Evolutionary conservation across 805 yeast species (phyloP), one percentile per base, ranked within the genome.

Genomic region (Torulaspora indica): DNA sequence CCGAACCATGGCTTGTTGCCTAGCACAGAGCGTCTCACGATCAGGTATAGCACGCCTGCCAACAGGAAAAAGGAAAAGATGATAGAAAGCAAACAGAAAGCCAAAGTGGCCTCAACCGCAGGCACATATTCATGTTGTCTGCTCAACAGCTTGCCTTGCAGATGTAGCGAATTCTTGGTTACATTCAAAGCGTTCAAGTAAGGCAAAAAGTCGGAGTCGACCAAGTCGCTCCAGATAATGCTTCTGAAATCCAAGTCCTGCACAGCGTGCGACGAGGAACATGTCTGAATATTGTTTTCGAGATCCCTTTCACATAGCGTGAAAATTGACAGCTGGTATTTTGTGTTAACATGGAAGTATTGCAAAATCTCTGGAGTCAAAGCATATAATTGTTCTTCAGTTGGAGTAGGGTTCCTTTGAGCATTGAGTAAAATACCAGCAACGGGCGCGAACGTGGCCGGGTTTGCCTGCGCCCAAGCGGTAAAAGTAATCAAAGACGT

Each of bases 101-200:
- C 64, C 42, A 64, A 48, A 18, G 57, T 52, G 4, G 67, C 64
- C 24, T 46, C 54, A 14, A 63, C 53, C 8, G 64, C 62, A 18
- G 69, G 67, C 18, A 58, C 64, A 40, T 64, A 64, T 42, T 56
- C 54, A 30, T 56, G 55, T 49, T 63, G 53, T 44, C 53, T 61
- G 14, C 53, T 33, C 51, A 53, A 52, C 43, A 64, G 48, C 22
- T 56, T 48, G 54, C 68, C 69, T 9, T 52, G 56, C 33, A 64
- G 46, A 20, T 60, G 53, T 43, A 64, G 46, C 20, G 64, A 61
- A 12, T 55, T 50, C 33, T 54, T 50, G 15, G 47, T 42, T 29
- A 63, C 47, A 25, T 53, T 48, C 46, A 64, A 43, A 20, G 66
- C 66, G 13, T 48, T 48, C 35, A 63, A 38, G 37, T 61, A 63